Conservation (phyloP, 768 basidiomycete species). For the Naganishia vaughanmartiniae region DNA sequence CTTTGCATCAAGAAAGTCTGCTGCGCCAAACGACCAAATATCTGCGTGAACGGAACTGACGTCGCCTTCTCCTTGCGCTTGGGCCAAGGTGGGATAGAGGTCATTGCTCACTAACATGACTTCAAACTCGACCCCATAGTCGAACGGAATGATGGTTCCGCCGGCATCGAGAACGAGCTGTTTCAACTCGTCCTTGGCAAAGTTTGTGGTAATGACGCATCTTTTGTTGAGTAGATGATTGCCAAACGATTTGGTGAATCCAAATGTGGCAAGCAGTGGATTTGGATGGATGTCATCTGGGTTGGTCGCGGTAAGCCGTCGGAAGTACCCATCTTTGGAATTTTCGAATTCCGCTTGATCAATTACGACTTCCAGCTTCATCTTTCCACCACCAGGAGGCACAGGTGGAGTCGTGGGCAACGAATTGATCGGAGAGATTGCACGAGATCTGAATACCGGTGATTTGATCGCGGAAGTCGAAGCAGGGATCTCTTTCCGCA, state of each 20-base stretch:
- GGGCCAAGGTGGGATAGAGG: not conserved
- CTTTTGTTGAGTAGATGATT: constrained; percentile 5
- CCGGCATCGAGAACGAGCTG: constrained; percentile 6
- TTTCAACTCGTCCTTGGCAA: constrained; percentile 13
- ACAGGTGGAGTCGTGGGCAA: not conserved
- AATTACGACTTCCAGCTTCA: constrained; percentile 15
- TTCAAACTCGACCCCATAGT: not conserved
- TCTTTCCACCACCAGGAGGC: constrained; percentile 5
- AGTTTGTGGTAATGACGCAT: constrained; percentile 2
- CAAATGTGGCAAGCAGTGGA: not conserved
- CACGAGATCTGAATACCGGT: not conserved
- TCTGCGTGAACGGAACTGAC: not conserved
- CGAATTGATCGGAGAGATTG: constrained; percentile 4
- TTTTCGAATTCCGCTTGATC: constrained; percentile 15
- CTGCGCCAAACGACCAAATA: constrained; percentile 14
- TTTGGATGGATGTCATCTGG: constrained; percentile 11
- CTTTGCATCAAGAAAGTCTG: not conserved
- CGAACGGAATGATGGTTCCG: not conserved
- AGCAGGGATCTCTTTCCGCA: not conserved
- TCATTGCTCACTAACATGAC: constrained; percentile 14
- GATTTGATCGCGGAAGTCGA: not conserved
- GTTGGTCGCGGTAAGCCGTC: not conserved
- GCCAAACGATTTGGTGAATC: constrained; percentile 11
- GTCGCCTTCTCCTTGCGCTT: not conserved
- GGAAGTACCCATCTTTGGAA: constrained; percentile 14